A percentile compares a stretch with the other conserved stretches of the same genome.
Conservation (phyloP, 192 early-diverging fungal genomes). For the Podila epigama region DNA sequence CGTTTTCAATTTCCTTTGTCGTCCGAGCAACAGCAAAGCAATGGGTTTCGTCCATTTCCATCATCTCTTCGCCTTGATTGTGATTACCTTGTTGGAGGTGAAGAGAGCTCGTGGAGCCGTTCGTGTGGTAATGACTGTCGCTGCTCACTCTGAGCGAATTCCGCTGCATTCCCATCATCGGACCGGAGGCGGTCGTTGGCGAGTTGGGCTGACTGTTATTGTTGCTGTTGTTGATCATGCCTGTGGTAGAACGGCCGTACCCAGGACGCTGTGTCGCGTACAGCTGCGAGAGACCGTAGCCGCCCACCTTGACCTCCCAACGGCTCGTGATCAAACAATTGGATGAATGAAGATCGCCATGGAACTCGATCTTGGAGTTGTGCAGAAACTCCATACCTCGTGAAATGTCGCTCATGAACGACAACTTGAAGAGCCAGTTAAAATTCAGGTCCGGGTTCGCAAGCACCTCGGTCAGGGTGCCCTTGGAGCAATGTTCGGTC, state of each 20-base stretch:
- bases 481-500: conserved; percentile 55
- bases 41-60: conserved; percentile 5
- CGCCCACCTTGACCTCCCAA: conserved; percentile 56
- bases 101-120: neutral
- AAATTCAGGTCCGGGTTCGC: conserved; percentile 54
- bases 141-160: neutral
- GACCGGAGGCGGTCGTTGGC: neutral
- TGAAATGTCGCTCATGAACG: conserved; percentile 55
- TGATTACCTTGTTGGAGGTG: too few species aligned
- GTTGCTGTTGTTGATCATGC: too few species aligned
- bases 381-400: conserved; percentile 57
- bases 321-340: conserved; percentile 51
- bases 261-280: conserved; percentile 22
- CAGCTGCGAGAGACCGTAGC: conserved; percentile 48
- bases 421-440: conserved; percentile 55
- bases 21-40: conserved; percentile 2
- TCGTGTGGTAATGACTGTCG: neutral
- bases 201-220: neutral
- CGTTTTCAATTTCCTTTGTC: conserved; percentile 20
- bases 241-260: conserved; percentile 11
- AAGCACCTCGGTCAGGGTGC: conserved; percentile 46
- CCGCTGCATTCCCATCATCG: neutral
- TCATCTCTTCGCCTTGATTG: conserved; percentile 9
- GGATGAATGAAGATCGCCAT: conserved; percentile 46
- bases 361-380: conserved; percentile 49